These are phyloP conservation scores for Fusarium sp. DNA, from an alignment of 2,329 filamentous ascomycete species.

Conservation along the genomic window DNA sequence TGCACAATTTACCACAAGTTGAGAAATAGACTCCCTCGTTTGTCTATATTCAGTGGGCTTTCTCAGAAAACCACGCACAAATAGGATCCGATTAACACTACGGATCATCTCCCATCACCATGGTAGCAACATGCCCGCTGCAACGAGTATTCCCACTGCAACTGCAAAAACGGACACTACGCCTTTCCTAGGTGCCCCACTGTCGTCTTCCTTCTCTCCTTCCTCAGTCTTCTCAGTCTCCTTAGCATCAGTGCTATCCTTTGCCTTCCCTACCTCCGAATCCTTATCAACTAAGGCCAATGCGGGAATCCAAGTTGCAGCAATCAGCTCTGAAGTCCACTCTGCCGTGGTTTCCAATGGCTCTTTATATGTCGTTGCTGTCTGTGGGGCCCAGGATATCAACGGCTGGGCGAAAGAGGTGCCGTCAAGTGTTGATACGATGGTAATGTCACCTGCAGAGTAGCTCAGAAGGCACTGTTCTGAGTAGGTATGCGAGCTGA, in stretches of 20 bases:
- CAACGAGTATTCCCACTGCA: constrained; percentile 5
- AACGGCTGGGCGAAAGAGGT: not conserved
- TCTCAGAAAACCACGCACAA: too few relatives aligned
- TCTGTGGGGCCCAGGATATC: not conserved
- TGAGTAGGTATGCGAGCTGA: not conserved
- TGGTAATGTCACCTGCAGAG: not conserved
- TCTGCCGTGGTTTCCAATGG: not conserved
- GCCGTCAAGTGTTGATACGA: constrained; percentile 1
- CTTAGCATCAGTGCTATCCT: not conserved
- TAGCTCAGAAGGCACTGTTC: not conserved
- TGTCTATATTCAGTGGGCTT: too few relatives aligned
- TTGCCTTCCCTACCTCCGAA: not conserved
- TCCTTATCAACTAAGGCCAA: constrained; percentile 1
- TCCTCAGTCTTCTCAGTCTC: not conserved
- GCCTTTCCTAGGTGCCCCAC: not conserved
- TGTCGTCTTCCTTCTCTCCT: not conserved
- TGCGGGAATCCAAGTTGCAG: constrained; percentile 9
- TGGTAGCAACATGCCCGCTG: constrained; percentile 6
- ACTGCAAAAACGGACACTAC: not conserved
- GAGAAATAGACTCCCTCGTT: too few relatives aligned
- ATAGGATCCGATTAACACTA: not conserved
- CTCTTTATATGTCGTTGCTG: not conserved
- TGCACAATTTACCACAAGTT: not conserved
- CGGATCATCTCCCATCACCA: not conserved
- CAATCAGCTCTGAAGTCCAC: not conserved